Evolutionary conservation across 2,329 filamentous ascomycete genomes (phyloP), one percentile per base, ranked within the genome.

Genomic region (Neofusicoccum laricinum): DNA sequence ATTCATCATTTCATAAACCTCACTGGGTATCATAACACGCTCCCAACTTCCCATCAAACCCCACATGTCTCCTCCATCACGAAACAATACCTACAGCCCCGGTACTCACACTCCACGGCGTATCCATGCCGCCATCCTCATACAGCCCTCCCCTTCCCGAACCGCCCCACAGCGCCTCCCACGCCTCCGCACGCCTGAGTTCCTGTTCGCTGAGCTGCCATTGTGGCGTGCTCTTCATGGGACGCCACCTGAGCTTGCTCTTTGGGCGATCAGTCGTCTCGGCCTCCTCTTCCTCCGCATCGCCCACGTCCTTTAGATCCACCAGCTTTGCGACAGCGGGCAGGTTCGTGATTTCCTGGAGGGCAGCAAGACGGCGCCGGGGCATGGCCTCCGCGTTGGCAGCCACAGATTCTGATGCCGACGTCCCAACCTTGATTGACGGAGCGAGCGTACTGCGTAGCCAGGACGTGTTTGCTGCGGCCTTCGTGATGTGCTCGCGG

Each of bases 191-290:
- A 30, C 43, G 43, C 38, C 21, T 49, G n/a, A 65, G 25, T 40
- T 65, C 64, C 48, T 62, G 48, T 49, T 61, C 64, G 40, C 57
- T 55, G 40, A 65, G 55, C 57, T 65, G 64, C 64, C 64, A 65
- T 40, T 65, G 64, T 19, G 64, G 64, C 30, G 64, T 65, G 17
- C 46, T 61, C 64, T 62, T 65, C 64, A 55, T 46, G 34, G 64
- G 64, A 4, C 64, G 48, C 64, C 64, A 65, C 32, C 38, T n/a
- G 19, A 65, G 57, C 36, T 51, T 61, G 32, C 34, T 46, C 41
- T 41, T 49, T 4, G 62, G 51, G 17, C 21, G 19, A 17, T 15
- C 55, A 30, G 14, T 59, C n/a, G 38, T 36, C 30, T 21, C 41
- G 14, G 21, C 36, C 12, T 25, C 19, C 10, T 50, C 45, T 4